phyloP scores from a whole-genome alignment of 257 asterid genomes.

The Plantago ovata region DNA sequence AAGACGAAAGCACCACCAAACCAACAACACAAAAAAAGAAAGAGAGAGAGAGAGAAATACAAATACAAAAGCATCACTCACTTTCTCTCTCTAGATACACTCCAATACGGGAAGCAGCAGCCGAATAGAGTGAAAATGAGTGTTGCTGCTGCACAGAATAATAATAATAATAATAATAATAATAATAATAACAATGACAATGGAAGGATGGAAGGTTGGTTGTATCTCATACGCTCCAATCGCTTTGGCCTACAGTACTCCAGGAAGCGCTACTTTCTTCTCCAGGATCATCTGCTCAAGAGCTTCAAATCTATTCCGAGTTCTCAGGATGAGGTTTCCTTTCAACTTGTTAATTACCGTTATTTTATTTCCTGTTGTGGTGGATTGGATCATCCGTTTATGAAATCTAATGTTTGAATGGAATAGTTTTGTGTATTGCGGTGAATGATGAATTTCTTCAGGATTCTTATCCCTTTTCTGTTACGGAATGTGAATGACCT shows the following conservation, averaged over 20 bases:
- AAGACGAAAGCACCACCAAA: background rate
- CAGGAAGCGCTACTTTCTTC: constrained; percentile 84
- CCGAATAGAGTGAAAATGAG: constrained; percentile 30
- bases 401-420: background rate
- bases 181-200: too few species aligned
- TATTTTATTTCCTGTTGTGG: background rate
- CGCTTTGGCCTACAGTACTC: constrained; percentile 90
- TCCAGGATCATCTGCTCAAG: constrained; percentile 75
- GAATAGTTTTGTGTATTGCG: too few species aligned
- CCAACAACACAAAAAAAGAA: background rate
- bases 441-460: too few species aligned
- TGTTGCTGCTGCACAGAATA: constrained; percentile 31
- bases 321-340: constrained; percentile 55
- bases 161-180: too few species aligned
- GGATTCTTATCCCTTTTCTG: too few species aligned
- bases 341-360: background rate
- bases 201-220: constrained; percentile 90
- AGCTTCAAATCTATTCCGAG: constrained; percentile 79
- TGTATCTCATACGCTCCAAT: constrained; percentile 79
- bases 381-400: background rate
- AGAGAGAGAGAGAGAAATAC: constrained; percentile 16
- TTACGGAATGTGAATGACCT: too few species aligned
- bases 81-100: constrained; percentile 16
- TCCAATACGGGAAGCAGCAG: background rate
- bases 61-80: too few species aligned